Evolutionary conservation across 73 alveolate species (phyloP), one percentile per base, ranked within the genome.

Genomic region (Stentor coeruleus): DNA sequence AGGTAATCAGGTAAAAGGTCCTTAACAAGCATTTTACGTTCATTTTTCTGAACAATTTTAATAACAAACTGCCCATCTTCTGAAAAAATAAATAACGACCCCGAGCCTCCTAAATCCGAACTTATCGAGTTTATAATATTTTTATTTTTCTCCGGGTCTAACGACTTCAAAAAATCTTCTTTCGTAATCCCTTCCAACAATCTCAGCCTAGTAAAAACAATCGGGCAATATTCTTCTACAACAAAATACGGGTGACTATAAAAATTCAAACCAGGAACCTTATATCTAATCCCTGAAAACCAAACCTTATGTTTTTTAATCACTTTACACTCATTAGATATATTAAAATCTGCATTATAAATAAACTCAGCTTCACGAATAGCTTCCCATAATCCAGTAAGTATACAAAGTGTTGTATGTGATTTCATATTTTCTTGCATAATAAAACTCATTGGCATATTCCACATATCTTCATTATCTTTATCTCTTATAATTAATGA

Each of bases 81-180:
- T 20, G 99, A 95, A 87, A 96, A 98, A 86, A 96, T 96, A 83
- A 98, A 98, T 85, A 98, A 93, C 26, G 98, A 88, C 4, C 99
- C 99, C 80, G 98, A 90, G 77, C 93, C 96, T 39, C 99, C 99
- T 39, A 95, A 26, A 15, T 26, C 36, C 33, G n/a, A 28, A 33
- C 33, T 37, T 20, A 66, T 31, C 0, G 79, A 66, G 33, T 20
- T 20, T 66, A 66, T 28, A 66, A 40, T 66, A 1, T 20, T 20
- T 66, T 66, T 66, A 74, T 75, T 33, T 84, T 37, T 33, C 81
- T 91, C 73, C 82, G 91, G n/a, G 90, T 90, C 36, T 91, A 93
- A 31, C 81, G 38, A 3, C 86, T 60, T 72, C 74, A 72, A 6
- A 91, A 39, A 60, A 83, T 85, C n/a, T 39, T 91, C 94, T 28